Percentiles rank a stretch among this genome's conserved stretches.
Conservation (phyloP, 257 asterid genomes). For the Solanum peruvianum region DNA sequence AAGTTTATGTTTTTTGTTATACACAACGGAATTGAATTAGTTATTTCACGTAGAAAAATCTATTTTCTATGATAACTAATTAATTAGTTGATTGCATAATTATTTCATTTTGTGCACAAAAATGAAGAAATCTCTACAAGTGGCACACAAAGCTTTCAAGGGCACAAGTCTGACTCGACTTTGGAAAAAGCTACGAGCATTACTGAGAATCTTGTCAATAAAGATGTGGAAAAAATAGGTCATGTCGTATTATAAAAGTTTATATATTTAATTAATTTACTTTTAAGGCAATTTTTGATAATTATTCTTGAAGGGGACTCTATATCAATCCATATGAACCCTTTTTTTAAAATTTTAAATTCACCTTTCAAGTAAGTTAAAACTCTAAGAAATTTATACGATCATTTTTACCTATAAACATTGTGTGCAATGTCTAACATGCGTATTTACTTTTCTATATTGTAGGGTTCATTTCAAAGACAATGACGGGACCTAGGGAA, state of each 20-base stretch:
- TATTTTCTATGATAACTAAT: background rate
- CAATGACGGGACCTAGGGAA: no score
- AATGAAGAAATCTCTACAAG: background rate
- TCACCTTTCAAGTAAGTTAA: background rate
- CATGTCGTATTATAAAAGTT: background rate
- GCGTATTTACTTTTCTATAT: no score
- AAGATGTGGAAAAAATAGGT: background rate
- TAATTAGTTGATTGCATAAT: background rate
- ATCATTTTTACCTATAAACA: background rate
- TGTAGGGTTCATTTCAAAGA: no score
- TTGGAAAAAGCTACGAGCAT: background rate
- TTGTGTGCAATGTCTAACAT: no score
- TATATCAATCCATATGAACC: background rate
- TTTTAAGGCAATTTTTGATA: background rate
- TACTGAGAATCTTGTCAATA: background rate
- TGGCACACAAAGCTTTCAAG: background rate
- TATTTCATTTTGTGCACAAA: background rate
- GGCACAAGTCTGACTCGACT: background rate
- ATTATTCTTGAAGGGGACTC: background rate
- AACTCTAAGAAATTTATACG: background rate
- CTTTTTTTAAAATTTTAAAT: background rate
- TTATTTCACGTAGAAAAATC: background rate
- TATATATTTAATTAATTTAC: background rate
- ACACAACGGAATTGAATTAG: background rate
- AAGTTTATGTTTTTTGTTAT: background rate